Percentiles rank a stretch among this genome's conserved stretches.
Evolutionary conservation across 2,329 filamentous ascomycete species (phyloP).

Genomic region (Penicillium concentricum): DNA sequence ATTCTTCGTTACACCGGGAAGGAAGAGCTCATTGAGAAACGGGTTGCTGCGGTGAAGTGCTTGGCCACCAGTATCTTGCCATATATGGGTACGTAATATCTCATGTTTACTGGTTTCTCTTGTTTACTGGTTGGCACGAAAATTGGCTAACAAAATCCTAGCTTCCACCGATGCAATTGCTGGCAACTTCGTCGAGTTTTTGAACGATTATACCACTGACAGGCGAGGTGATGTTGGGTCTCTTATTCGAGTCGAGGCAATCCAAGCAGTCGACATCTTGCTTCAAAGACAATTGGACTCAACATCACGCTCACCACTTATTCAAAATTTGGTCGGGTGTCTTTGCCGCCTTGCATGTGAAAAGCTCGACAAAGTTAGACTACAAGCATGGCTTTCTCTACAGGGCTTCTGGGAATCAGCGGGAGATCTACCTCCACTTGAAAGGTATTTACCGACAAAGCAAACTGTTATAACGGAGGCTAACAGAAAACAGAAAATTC

Average conservation of each 20-base stretch:
- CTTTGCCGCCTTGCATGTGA: constrained; percentile 74
- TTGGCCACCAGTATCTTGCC: constrained; percentile 39
- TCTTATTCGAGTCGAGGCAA: constrained; percentile 75
- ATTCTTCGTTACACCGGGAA: constrained; percentile 36
- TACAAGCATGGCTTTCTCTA: constrained; percentile 49
- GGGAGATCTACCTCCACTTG: constrained; percentile 33
- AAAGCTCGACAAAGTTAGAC: constrained; percentile 83
- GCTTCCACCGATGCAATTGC: constrained; percentile 31
- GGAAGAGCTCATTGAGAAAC: constrained; percentile 43
- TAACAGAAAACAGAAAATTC: constrained; percentile 35
- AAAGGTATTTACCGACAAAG: constrained; percentile 40
- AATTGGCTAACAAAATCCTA: constrained; percentile 22
- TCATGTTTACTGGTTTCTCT: not conserved
- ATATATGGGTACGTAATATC: constrained; percentile 32
- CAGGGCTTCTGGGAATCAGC: constrained; percentile 41
- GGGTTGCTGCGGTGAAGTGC: constrained; percentile 42
- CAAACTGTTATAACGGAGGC: not conserved
- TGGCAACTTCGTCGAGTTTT: constrained; percentile 35
- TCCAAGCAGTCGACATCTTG: constrained; percentile 59
- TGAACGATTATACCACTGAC: constrained; percentile 90
- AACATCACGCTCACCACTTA: constrained; percentile 12
- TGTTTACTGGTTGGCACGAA: no score
- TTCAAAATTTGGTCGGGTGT: constrained; percentile 36
- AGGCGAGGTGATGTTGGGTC: constrained; percentile 88
- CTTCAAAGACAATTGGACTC: constrained; percentile 21